Conservation (phyloP, 2,329 filamentous ascomycete genomes). For the Sporothrix inflata region DNA sequence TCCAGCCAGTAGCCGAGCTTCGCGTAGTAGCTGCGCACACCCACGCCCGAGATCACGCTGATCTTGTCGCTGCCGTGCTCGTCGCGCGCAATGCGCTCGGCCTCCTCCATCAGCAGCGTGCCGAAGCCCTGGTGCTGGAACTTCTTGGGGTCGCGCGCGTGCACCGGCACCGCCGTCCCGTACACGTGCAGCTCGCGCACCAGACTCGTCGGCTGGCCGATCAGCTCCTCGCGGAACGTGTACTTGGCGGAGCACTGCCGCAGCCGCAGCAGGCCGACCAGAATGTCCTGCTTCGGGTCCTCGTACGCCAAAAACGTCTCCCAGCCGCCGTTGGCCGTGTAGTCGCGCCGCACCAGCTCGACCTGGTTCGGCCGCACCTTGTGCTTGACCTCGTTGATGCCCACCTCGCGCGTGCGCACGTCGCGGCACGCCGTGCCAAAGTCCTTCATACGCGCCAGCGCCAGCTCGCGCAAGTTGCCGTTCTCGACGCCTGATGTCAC, state of each 20-base stretch:
- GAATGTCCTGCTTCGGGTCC: constrained; percentile 96
- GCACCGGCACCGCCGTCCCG: constrained; percentile 94
- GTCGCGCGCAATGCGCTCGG: constrained; percentile 89
- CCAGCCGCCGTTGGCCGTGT: constrained; percentile 94
- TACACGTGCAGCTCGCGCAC: constrained; percentile 97
- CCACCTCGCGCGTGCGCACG: constrained; percentile 93
- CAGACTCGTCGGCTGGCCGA: constrained; percentile 83
- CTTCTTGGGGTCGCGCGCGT: constrained; percentile 91
- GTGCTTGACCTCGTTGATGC: constrained; percentile 98
- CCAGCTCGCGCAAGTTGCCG: constrained; percentile 90
- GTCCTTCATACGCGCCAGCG: constrained; percentile 97
- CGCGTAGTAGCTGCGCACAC: constrained; percentile 91
- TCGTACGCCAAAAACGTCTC: constrained; percentile 98
- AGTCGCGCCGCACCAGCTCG: constrained; percentile 91
- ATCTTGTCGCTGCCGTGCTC: constrained; percentile 95
- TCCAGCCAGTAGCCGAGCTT: constrained; percentile 93
- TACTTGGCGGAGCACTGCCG: constrained; percentile 90
- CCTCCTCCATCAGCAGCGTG: constrained; percentile 96
- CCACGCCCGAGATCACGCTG: constrained; percentile 96
- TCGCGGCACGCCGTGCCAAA: constrained; percentile 97
- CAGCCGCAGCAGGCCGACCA: constrained; percentile 86
- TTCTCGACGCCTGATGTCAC: constrained; percentile 99
- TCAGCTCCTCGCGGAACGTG: constrained; percentile 88
- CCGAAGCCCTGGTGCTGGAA: constrained; percentile 99
- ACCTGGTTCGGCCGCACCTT: constrained; percentile 97